Evolutionary conservation across 441 rosid genomes (phyloP), one percentile per base, ranked within the genome.

Genomic region (Adansonia grandidieri): DNA sequence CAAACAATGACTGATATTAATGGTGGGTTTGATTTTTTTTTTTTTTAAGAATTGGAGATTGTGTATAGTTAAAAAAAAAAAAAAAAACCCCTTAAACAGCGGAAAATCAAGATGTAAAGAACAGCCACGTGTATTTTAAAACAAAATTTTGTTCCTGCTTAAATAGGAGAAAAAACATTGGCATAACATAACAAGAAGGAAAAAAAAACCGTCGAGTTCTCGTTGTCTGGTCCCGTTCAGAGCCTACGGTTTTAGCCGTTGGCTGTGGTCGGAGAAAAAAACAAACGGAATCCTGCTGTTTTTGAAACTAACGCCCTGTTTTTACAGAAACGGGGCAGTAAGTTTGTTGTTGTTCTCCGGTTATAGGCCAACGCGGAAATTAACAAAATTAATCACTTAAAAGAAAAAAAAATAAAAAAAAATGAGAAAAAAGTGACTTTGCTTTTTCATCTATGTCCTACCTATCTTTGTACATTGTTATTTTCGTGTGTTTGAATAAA

Each of bases 251-350:
- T 75, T 37, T 42, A 37, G 68, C 83, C 81, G 86, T 84, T 79
- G 88, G 90, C 88, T 84, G 64, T 71, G 75, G 71, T 62, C 86
- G 82, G 87, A 85, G 82, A 28, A 62, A 28, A 81, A 83, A 78
- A 79, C 80, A 71, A 78, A 58, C 28, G 28, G 24, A 1, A 4
- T 37, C 54, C 63, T 54, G 63, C 63, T 28, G 61, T 28, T 51
- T 24, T 71, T n/a, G 15, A 28, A 53, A 24, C 42, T 28, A 9
- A 28, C 15, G 11, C 5, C 62, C 69, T 17, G 32, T 67, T 8
- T 15, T 64, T 77, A 69, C 57, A 6, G 32, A 28, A 1, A 13
- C 58, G 15, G 44, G 45, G 74, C 45, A 71, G 45, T 50, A 28
- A 44, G 11, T 20, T 53, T 62, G 32, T 61, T 37, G 48, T 37